Evolutionary conservation across 31 red algal genomes (phyloP).

Genomic region (Pterothamnion heteromorphum): DNA sequence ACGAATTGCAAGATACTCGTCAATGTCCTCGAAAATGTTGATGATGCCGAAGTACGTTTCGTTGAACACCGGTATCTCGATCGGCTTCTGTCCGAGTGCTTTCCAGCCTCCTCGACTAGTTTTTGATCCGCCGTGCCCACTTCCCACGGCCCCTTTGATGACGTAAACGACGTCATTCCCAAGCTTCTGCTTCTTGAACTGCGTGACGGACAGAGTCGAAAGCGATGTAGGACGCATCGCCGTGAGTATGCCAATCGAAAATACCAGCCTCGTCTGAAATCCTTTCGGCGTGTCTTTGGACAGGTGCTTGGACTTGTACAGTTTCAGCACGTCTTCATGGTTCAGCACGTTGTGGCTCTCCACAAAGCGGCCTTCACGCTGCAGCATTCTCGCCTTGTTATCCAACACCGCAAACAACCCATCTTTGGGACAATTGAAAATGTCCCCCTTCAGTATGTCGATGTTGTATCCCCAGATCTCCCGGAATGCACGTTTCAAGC

Average conservation of each 20-base stretch:
- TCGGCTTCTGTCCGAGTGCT: no score
- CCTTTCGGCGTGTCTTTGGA: neutral
- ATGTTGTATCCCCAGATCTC: no score
- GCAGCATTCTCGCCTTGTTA: neutral
- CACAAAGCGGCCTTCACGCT: neutral
- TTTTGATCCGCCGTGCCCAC: neutral
- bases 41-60: no score
- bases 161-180: neutral
- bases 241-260: conserved; percentile 21
- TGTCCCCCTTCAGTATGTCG: no score
- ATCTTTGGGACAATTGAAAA: no score
- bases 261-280: conserved; percentile 8
- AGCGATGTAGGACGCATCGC: conserved; percentile 41
- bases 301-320: neutral
- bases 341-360: neutral
- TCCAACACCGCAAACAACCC: conserved; percentile 18
- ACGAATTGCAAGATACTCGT: neutral
- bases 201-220: neutral
- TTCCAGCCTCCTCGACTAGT: no score
- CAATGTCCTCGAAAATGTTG: no score
- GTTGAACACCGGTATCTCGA: no score
- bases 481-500: no score
- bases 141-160: neutral
- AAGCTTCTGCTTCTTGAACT: conserved; percentile 15
- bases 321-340: neutral